Conservation (phyloP, 805 yeast genomes). For the Saturnispora sanitii region DNA sequence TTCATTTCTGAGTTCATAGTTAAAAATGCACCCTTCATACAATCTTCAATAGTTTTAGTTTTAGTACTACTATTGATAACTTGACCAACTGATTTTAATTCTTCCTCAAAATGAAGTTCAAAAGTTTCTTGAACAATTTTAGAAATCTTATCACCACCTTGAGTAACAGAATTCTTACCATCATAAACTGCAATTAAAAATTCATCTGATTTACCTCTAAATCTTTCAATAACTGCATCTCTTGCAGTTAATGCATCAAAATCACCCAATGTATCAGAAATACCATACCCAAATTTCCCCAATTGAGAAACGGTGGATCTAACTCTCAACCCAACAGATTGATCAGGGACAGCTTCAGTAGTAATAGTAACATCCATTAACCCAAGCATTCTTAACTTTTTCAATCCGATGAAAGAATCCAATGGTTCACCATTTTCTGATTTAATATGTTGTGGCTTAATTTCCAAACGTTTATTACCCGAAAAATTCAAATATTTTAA, state of each 20-base stretch:
- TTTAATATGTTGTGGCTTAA: constrained; percentile 52
- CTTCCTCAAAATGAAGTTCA: constrained; percentile 57
- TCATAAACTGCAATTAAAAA: constrained; percentile 75
- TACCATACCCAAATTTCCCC: constrained; percentile 75
- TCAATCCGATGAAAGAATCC: constrained; percentile 53
- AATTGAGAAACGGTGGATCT: constrained; percentile 81
- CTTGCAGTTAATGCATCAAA: constrained; percentile 57
- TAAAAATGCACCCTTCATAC: constrained; percentile 74
- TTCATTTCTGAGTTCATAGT: constrained; percentile 76
- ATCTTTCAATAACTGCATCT: constrained; percentile 80
- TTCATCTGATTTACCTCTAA: constrained; percentile 79
- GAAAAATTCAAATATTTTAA: constrained; percentile 79
- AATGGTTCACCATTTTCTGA: constrained; percentile 49
- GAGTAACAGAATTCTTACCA: constrained; percentile 55
- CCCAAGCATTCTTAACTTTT: constrained; percentile 65
- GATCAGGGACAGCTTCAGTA: constrained; percentile 83
- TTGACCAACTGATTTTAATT: constrained; percentile 35
- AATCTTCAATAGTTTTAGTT: constrained; percentile 52
- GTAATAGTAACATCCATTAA: constrained; percentile 93
- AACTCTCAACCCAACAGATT: constrained; percentile 68
- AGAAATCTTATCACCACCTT: constrained; percentile 56
- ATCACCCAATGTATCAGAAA: constrained; percentile 76
- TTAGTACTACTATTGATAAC: constrained; percentile 31
- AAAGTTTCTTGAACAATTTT: constrained; percentile 63
- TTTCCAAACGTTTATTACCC: constrained; percentile 86